Evolutionary conservation across 1,284 basidiomycete genomes (phyloP), one percentile per base, ranked within the genome.

Genomic region (Irpex rosettiformis): DNA sequence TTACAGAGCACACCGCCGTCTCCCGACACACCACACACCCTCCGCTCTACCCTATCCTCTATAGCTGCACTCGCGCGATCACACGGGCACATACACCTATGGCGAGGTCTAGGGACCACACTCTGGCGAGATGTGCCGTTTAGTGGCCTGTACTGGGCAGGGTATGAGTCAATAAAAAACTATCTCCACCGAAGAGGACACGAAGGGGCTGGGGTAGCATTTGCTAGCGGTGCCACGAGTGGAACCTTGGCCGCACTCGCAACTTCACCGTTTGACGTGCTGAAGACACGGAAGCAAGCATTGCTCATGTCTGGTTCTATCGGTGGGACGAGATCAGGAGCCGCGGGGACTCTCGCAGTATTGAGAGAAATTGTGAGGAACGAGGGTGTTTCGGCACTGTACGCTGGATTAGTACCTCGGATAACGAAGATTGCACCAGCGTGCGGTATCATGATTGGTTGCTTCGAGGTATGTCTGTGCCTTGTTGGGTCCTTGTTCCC

Each of bases 71-170:
- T 93, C 16, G 86, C 89, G 7, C 79, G 78, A 49, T 69, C 74
- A 42, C 79, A 89, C 57, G 96, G 96, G 4, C 66, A 88, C 5
- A 69, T 76, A 18, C 89, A 86, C 52, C 80, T 98, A 22, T 99
- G 94, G 92, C 81, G 94, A 56, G 96, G 96, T 0, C 79, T 99
- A 3, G 89, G 90, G 0, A 85, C 96, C 3, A 98, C 95, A 4
- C 79, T 99, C 6, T 98, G 94, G 94, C 84, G 96, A 58, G 96
- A 99, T 66, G 96, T 99, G 1, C 96, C 96, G 0, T 99, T 99
- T 71, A 95, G 92, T 42, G 96, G 94, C 0, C 79, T 96, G 49
- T 97, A 97, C 67, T 96, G 94, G 91, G 86, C 87, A 3, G 82
- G 84, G 24, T 91, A 91, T 65, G 89, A 93, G 68, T 71, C 78